These are phyloP conservation scores for Penicillium soppii DNA, from an alignment of 495 filamentous ascomycete species.

Conservation along the genomic window DNA sequence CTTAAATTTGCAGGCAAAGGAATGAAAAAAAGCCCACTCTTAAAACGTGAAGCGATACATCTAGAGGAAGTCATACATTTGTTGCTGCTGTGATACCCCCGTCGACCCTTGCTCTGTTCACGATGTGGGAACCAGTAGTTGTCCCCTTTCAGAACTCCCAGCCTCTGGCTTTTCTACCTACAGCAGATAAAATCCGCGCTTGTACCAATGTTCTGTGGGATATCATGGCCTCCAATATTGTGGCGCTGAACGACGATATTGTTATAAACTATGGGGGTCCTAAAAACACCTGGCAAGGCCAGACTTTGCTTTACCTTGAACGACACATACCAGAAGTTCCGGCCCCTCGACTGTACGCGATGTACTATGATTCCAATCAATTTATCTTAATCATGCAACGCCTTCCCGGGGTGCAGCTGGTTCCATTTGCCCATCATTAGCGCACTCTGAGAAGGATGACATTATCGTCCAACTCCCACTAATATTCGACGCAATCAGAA, in stretches of 20 bases:
- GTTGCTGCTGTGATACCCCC: too few relatives aligned
- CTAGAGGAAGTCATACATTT: too few relatives aligned
- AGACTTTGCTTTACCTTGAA: conserved; percentile 28
- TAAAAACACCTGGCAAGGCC: conserved; percentile 20
- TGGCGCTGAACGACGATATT: conserved; percentile 24
- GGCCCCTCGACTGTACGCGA: conserved; percentile 28
- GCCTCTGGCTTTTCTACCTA: conserved; percentile 25
- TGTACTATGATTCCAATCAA: conserved; percentile 24
- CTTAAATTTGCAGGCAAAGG: too few relatives aligned
- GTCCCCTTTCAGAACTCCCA: conserved; percentile 25
- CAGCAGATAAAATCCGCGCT: conserved; percentile 27
- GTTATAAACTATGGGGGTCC: conserved; percentile 26
- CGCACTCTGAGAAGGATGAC: conserved; percentile 23
- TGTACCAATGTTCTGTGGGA: conserved; percentile 28
- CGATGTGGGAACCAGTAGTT: conserved; percentile 29
- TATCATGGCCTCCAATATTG: conserved; percentile 20
- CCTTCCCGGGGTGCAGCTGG: conserved; percentile 21
- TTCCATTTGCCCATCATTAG: conserved; percentile 26
- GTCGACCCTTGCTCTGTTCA: not conserved
- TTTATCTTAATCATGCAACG: conserved; percentile 27
- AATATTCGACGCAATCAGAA: conserved; percentile 21
- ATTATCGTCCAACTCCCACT: conserved; percentile 19
- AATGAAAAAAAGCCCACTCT: too few relatives aligned
- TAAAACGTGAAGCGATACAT: too few relatives aligned
- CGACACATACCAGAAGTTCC: conserved; percentile 23